A percentile compares a stretch with the other conserved stretches of the same genome.
Evolutionary conservation across 2,329 filamentous ascomycete genomes (phyloP).

Genomic region (Cryoendolithus antarcticus): DNA sequence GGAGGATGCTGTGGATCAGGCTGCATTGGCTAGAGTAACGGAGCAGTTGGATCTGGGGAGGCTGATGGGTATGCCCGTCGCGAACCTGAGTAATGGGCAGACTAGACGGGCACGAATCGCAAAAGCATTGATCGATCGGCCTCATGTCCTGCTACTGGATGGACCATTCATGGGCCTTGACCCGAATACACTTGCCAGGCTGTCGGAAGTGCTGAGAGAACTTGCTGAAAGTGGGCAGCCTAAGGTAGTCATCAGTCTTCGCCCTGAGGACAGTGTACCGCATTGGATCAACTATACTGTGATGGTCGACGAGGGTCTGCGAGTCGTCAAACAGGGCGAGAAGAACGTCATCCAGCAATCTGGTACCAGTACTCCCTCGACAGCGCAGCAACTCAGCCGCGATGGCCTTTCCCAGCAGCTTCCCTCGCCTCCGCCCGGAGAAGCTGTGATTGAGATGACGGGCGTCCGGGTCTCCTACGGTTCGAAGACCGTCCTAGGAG

Average conservation of each 20-base stretch:
- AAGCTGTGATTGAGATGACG: conserved; percentile 74
- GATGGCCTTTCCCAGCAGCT: conserved; percentile 18
- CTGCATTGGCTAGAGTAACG: conserved; percentile 51
- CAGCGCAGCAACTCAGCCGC: conserved; percentile 22
- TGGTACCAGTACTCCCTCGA: conserved; percentile 12
- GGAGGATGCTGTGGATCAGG: conserved; percentile 28
- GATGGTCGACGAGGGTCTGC: conserved; percentile 55
- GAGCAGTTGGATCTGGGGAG: conserved; percentile 54
- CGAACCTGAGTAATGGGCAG: conserved; percentile 89
- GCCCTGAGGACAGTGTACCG: conserved; percentile 77
- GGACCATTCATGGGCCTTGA: conserved; percentile 96
- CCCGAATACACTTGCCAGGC: conserved; percentile 59
- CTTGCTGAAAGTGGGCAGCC: conserved; percentile 57
- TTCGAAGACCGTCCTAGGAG: conserved; percentile 62
- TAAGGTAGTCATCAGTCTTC: conserved; percentile 61
- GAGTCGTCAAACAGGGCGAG: conserved; percentile 56
- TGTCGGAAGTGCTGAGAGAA: conserved; percentile 58
- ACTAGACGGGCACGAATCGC: conserved; percentile 78
- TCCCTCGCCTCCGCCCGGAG: conserved; percentile 34
- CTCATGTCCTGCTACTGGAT: conserved; percentile 75
- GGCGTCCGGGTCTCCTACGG: conserved; percentile 75
- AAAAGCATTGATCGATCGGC: conserved; percentile 64
- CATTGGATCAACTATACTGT: conserved; percentile 82
- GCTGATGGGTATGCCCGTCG: conserved; percentile 68
- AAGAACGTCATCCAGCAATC: conserved; percentile 40